These are phyloP conservation scores for Amanita thiersii DNA, from an alignment of 768 basidiomycete genomes.

Conservation along the genomic window DNA sequence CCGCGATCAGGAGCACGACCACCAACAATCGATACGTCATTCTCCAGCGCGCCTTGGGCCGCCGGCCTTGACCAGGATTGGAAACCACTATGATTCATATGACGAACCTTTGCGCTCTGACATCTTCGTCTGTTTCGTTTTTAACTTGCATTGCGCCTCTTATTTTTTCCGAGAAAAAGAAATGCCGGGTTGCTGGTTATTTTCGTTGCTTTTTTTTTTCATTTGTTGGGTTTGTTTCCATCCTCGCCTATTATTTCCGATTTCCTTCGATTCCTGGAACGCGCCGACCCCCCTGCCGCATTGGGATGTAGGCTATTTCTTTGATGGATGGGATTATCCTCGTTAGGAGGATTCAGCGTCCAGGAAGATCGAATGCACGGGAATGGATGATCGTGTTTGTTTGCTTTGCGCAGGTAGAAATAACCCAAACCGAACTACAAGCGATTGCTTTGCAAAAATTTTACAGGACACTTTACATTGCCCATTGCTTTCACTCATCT, in stretches of 20 bases:
- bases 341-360: constrained; percentile 7
- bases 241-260: not conserved
- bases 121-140: not conserved
- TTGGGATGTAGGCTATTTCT: not conserved
- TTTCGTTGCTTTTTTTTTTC: too few species aligned
- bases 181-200: too few species aligned
- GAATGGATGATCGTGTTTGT: too few species aligned
- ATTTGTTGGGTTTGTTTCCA: too few species aligned
- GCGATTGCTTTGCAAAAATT: too few species aligned
- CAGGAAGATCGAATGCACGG: too few species aligned
- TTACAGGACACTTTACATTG: too few species aligned
- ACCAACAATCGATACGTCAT: constrained; percentile 13
- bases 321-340: constrained; percentile 5
- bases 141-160: not conserved
- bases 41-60: constrained; percentile 30
- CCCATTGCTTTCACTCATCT: too few species aligned
- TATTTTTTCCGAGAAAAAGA: too few species aligned
- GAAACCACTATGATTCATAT: constrained; percentile 18
- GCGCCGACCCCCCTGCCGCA: not conserved
- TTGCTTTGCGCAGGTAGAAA: too few species aligned
- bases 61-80: constrained; percentile 31
- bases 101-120: not conserved
- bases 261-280: too few species aligned
- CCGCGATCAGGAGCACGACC: constrained; percentile 17
- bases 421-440: too few species aligned